Evolutionary conservation across 768 basidiomycete species (phyloP), one percentile per base, ranked within the genome.

Genomic region (Leccinum olivaceopallidum): DNA sequence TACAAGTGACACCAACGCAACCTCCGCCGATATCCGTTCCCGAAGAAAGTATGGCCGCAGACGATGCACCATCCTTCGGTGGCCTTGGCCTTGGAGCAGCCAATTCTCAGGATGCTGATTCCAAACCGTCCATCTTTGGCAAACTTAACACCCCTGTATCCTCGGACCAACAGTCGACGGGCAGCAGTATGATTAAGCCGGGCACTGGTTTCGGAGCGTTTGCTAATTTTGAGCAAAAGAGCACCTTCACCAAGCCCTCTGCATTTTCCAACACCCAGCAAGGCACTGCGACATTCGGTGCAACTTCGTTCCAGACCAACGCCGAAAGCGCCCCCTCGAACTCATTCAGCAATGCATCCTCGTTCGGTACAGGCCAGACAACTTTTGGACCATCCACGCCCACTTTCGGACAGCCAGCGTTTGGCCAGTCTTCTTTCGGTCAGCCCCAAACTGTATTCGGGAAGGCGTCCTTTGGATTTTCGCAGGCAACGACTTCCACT

Each of bases 381-480:
- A 61, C 66, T 12, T 79, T 79, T 55, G 69, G 72, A 13, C 10
- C 59, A 48, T 44, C 60, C 39, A 42, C 65, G 26, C 60, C 73
- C 39, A 59, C 64, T 6, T 81, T 80, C 61, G 79, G 78, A 2
- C 74, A 77, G 47, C 60, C 78, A 8, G 63, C 74, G 4, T 81
- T 82, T 61, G 77, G 78, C 2, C 74, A 77, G 53, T 62, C 78
- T 20, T 65, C 70, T 2, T 71, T 75, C 49, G 68, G 69, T 47
- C 67, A 73, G 32, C 47, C 65, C 6, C 59, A 62, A 39, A 53
- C 53, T 12, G 30, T 52, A 34, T 74, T 75, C 20, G 71, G 65
- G 5, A 66, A 71, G 59, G 30, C 70, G n/a, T 51, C 69, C 3
- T 62, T 72, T 22, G 64, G 60, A 18, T 56, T 69, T 14, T 60